These are phyloP conservation scores for Pseudogymnoascus sp. DNA, from an alignment of 2,329 filamentous ascomycete species.

Conservation along the genomic window DNA sequence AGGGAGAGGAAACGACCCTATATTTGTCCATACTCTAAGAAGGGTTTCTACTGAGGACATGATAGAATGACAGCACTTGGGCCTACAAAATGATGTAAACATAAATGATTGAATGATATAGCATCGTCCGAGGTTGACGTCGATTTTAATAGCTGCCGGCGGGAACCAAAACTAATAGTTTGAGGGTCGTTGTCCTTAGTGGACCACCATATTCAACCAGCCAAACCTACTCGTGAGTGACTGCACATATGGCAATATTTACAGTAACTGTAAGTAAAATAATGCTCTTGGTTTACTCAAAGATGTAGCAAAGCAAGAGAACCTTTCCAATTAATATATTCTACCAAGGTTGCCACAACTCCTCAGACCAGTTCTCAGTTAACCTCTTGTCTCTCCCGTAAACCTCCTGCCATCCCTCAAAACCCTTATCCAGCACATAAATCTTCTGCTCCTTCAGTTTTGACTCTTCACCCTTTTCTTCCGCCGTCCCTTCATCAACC, in stretches of 20 bases:
- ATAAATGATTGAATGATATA: not conserved
- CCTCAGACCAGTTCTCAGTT: slow-evolving; percentile 76
- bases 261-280: not conserved
- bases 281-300: not conserved
- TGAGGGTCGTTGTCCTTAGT: not conserved
- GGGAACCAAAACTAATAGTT: not conserved
- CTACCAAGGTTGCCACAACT: slow-evolving; percentile 58
- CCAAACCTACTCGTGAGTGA: not conserved
- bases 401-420: slow-evolving; percentile 79
- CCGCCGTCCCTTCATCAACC: slow-evolving; percentile 19
- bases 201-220: not conserved
- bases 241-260: not conserved
- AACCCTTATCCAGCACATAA: slow-evolving; percentile 74
- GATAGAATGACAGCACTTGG: not conserved
- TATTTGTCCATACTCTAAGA: not conserved
- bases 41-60: not conserved
- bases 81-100: not conserved
- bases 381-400: slow-evolving; percentile 70
- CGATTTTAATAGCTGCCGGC: not conserved
- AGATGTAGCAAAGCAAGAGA: not conserved
- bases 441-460: slow-evolving; percentile 55
- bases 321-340: not conserved
- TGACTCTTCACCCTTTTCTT: slow-evolving; percentile 19
- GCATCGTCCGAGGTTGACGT: not conserved
- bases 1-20: not conserved